These are phyloP conservation scores for Endocalyx cinctus DNA, from an alignment of 2,329 filamentous ascomycete genomes.

Conservation along the genomic window DNA sequence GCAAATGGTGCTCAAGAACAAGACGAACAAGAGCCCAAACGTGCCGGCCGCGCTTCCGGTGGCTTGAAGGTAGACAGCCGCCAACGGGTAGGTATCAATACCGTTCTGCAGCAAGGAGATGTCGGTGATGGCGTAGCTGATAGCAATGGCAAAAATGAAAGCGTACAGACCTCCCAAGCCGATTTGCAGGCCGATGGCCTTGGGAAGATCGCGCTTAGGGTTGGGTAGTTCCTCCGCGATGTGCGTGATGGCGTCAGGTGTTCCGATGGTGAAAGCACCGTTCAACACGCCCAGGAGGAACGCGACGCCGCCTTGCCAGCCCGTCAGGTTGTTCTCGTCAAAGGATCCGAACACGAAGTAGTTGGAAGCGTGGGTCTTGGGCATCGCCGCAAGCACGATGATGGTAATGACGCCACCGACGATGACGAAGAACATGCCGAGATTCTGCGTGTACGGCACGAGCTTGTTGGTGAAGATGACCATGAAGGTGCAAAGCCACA, in stretches of 20 bases:
- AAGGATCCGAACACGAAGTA: constrained; percentile 50
- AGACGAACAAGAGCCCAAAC: constrained; percentile 53
- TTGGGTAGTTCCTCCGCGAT: constrained; percentile 56
- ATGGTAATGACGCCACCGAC: constrained; percentile 49
- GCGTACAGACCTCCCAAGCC: constrained; percentile 42
- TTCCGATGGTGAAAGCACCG: constrained; percentile 62
- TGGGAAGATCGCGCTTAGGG: constrained; percentile 44
- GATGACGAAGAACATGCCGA: constrained; percentile 52
- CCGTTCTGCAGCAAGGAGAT: constrained; percentile 46
- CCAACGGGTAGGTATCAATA: constrained; percentile 54
- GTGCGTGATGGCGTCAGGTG: constrained; percentile 59
- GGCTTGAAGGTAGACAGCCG: constrained; percentile 57
- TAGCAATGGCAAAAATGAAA: constrained; percentile 45
- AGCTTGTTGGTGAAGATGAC: constrained; percentile 54
- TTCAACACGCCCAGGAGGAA: constrained; percentile 64
- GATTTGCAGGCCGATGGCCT: constrained; percentile 45
- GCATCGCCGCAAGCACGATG: constrained; percentile 50
- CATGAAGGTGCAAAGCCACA: constrained; percentile 47
- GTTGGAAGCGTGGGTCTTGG: constrained; percentile 43
- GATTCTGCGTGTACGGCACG: constrained; percentile 46
- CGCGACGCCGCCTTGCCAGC: constrained; percentile 55
- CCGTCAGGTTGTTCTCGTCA: constrained; percentile 43
- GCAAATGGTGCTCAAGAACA: constrained; percentile 46
- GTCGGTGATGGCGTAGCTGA: constrained; percentile 53
- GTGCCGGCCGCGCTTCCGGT: constrained; percentile 46